Evolutionary conservation across 1,284 basidiomycete species (phyloP).

Genomic region (Neonothopanus nambi): DNA sequence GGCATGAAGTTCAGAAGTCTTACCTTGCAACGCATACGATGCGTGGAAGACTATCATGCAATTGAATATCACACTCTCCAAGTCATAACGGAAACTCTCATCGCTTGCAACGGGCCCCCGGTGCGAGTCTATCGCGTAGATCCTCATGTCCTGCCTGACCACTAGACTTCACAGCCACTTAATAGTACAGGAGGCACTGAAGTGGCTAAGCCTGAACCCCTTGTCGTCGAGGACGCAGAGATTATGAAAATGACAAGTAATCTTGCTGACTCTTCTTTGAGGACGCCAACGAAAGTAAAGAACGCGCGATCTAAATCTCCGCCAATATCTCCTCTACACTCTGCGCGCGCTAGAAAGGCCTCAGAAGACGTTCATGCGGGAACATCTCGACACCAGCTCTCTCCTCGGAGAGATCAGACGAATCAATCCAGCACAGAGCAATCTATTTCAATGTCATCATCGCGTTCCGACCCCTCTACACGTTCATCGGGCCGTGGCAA

Average conservation of each 20-base stretch:
- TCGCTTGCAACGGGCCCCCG: conserved; percentile 27
- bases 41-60: conserved; percentile 85
- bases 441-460: not conserved
- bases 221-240: too few relatives aligned
- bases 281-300: not conserved
- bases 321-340: not conserved
- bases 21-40: conserved; percentile 76
- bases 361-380: not conserved
- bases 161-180: too few relatives aligned
- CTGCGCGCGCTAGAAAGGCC: not conserved
- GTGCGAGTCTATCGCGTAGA: not conserved
- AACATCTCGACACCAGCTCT: too few relatives aligned
- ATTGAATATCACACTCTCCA: conserved; percentile 77
- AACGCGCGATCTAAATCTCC: not conserved
- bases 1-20: not conserved
- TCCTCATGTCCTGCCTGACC: too few relatives aligned
- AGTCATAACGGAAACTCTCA: conserved; percentile 47
- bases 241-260: too few relatives aligned
- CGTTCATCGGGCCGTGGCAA: not conserved
- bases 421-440: not conserved
- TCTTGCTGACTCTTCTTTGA: not conserved
- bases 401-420: too few relatives aligned
- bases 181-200: too few relatives aligned
- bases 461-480: not conserved
- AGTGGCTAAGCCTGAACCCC: too few relatives aligned